These are phyloP conservation scores for Cladosporium sphaerospermum DNA, from an alignment of 2,329 filamentous ascomycete species.

Conservation along the genomic window DNA sequence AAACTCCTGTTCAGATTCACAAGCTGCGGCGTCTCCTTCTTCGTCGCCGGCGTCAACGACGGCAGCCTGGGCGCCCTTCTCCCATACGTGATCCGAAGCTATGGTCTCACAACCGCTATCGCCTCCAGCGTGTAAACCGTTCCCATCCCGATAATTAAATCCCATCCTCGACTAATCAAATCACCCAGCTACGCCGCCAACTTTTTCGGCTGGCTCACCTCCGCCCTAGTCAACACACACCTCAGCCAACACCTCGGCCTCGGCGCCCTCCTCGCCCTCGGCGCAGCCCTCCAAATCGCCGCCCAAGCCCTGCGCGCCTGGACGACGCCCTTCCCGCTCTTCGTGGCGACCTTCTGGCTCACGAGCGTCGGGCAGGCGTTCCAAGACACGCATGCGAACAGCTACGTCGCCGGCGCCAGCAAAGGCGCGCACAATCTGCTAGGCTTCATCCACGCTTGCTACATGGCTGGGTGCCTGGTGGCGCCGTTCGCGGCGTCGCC, in stretches of 20 bases:
- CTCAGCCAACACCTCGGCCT: conserved; percentile 48
- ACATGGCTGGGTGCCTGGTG: conserved; percentile 14
- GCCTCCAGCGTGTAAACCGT: conserved; percentile 38
- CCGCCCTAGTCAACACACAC: conserved; percentile 52
- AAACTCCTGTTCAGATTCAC: conserved; percentile 42
- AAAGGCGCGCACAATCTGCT: conserved; percentile 17
- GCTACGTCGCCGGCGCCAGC: conserved; percentile 41
- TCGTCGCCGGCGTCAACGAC: conserved; percentile 60
- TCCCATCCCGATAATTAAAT: background rate
- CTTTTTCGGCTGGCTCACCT: conserved; percentile 55
- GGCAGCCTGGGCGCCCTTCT: conserved; percentile 58
- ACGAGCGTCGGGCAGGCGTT: conserved; percentile 55
- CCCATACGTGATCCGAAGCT: conserved; percentile 55
- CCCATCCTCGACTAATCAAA: background rate
- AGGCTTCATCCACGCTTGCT: conserved; percentile 16
- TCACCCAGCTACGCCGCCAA: conserved; percentile 26
- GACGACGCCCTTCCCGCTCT: conserved; percentile 53
- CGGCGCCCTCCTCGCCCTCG: conserved; percentile 51
- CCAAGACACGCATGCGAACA: conserved; percentile 59
- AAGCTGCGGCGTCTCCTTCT: conserved; percentile 56
- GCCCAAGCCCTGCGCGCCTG: conserved; percentile 52
- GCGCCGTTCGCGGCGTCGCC: conserved; percentile 16
- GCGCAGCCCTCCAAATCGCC: conserved; percentile 50
- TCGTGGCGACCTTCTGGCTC: conserved; percentile 52
- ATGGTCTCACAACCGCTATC: conserved; percentile 46